Evolutionary conservation across 2,329 filamentous ascomycete species (phyloP), one percentile per base, ranked within the genome.

Genomic region (Monilinia polystroma): DNA sequence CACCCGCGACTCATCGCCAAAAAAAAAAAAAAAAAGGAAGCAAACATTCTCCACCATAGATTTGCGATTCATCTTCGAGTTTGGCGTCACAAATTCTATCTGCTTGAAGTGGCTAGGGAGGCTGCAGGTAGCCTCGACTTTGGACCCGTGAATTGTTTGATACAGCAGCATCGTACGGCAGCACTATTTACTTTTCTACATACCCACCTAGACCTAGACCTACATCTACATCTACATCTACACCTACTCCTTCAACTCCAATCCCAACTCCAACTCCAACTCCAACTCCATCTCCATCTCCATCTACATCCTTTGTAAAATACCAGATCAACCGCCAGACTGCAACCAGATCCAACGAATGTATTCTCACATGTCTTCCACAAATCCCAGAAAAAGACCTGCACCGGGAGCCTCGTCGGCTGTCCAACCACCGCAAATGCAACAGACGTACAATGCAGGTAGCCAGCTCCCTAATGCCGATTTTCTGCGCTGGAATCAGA

Each of bases 341-440:
- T 59, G 26, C 58, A 35, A 3, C 53, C 11, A 57, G 38, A 16
- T 32, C 51, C 35, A 63, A 67, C 69, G 69, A 67, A 70, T 72
- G 68, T 62, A 68, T 68, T 59, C 43, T 68, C 69, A 60, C 38
- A 76, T 75, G 75, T 70, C 74, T 75, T 70, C 84, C 67, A 78
- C 80, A 56, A 85, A 85, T 70, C 77, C 83, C 26, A 80, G 90
- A 78, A 95, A 95, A 81, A 85, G 91, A 77, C 82, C 89, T 72
- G 90, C 91, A 57, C 89, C 91, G 66, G 90, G 89, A 76, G 81
- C 88, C 69, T 84, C 86, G 49, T 89, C 91, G n/a, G 79, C 85
- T 70, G 79, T 84, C 29, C 85, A 87, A 45, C 75, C 81, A 60
- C 81, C 81, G 51, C 80, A 80, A 70, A 78, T 84, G 74, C 83